Conservation (phyloP, 495 filamentous ascomycete genomes). For the Podospora australis region DNA sequence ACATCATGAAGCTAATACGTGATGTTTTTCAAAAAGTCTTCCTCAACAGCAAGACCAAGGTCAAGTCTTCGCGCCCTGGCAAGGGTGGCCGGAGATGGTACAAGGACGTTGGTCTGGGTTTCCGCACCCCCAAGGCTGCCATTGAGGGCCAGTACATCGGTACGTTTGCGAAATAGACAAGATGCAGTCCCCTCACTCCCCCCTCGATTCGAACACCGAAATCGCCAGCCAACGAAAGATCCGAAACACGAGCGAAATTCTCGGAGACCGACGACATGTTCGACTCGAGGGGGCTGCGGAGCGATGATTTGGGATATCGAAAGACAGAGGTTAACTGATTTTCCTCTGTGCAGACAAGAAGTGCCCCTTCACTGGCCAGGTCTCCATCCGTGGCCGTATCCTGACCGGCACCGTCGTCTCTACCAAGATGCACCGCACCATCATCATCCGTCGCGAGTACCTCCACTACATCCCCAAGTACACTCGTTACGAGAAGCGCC, state of each 20-base stretch:
- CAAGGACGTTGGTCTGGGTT: slow-evolving; percentile 98
- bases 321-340: slow-evolving; percentile 15
- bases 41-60: slow-evolving; percentile 84
- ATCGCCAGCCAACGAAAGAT: slow-evolving; percentile 5
- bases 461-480: slow-evolving; percentile 99
- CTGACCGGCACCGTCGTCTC: slow-evolving; percentile 96
- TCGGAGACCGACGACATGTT: not conserved
- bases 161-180: slow-evolving; percentile 48
- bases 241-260: slow-evolving; percentile 5
- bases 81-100: slow-evolving; percentile 93
- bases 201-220: not conserved
- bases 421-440: slow-evolving; percentile 99
- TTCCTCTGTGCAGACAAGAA: slow-evolving; percentile 79
- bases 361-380: slow-evolving; percentile 97
- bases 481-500: slow-evolving; percentile 98
- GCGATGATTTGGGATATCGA: not conserved
- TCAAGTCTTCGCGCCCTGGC: slow-evolving; percentile 75
- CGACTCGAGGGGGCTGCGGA: not conserved
- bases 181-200: slow-evolving; percentile 1
- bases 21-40: slow-evolving; percentile 51
- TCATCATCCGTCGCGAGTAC: slow-evolving; percentile 99
- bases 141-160: slow-evolving; percentile 99
- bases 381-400: slow-evolving; percentile 99
- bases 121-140: slow-evolving; percentile 93
- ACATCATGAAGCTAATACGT: slow-evolving; percentile 14